A percentile compares a stretch with the other conserved stretches of the same genome.
phyloP scores from a whole-genome alignment of 352 stramenopile species.

The Pythium sukuiense region DNA sequence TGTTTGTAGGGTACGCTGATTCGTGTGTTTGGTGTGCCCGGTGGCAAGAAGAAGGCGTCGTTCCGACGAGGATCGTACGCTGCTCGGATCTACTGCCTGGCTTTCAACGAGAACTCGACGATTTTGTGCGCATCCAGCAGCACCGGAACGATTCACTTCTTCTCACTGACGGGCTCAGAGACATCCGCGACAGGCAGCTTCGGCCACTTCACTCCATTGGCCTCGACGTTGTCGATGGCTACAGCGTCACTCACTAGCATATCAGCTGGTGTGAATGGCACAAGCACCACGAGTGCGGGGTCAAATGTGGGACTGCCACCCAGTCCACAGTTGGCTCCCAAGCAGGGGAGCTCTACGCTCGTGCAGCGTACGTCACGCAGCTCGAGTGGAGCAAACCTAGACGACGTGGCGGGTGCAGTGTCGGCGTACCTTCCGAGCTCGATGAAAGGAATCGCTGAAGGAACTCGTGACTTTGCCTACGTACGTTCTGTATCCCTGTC shows the following conservation, averaged over 20 bases:
- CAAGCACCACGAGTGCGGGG: neutral
- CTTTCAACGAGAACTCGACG: slow-evolving; percentile 93
- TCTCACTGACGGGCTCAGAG: slow-evolving; percentile 79
- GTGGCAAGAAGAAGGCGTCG: slow-evolving; percentile 88
- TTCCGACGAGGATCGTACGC: slow-evolving; percentile 96
- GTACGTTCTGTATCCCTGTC: slow-evolving; percentile 33
- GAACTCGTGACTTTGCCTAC: slow-evolving; percentile 86
- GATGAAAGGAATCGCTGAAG: slow-evolving; percentile 79
- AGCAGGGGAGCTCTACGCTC: neutral
- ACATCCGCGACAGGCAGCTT: slow-evolving; percentile 80
- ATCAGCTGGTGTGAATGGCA: neutral
- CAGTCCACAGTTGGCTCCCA: slow-evolving; percentile 12
- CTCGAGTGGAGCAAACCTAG: slow-evolving; percentile 48
- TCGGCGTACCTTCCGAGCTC: slow-evolving; percentile 75
- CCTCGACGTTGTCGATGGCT: slow-evolving; percentile 74
- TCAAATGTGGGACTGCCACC: slow-evolving; percentile 8
- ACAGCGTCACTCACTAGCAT: slow-evolving; percentile 26
- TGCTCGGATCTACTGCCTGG: slow-evolving; percentile 94
- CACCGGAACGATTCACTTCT: slow-evolving; percentile 97
- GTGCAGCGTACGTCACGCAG: slow-evolving; percentile 27
- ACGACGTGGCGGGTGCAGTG: slow-evolving; percentile 69
- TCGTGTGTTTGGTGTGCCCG: slow-evolving; percentile 95
- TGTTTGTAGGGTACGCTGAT: slow-evolving; percentile 93
- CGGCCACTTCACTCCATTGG: slow-evolving; percentile 71
- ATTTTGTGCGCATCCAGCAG: slow-evolving; percentile 96